Evolutionary conservation across 2,329 filamentous ascomycete genomes (phyloP), one percentile per base, ranked within the genome.

Genomic region (Leptographium wingfieldii): DNA sequence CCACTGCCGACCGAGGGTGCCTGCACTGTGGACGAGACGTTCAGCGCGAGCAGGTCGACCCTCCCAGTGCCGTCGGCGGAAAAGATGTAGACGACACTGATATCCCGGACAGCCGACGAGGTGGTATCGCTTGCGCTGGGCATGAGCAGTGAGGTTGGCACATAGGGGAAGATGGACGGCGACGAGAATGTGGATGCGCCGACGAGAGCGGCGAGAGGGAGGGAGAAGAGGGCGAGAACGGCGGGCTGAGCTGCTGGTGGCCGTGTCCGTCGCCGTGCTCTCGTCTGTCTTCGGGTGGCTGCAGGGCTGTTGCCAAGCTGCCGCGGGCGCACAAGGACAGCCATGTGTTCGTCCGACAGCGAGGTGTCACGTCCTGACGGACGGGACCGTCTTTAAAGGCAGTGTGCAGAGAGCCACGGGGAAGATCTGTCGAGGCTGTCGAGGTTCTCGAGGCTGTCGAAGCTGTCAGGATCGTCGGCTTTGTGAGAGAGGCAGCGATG

Each of bases 81-180:
- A 66, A 96, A 84, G 64, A 92, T 78, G 71, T 94, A 95, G 61
- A 84, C 84, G 38, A 82, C 69, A 22, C 82, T 56, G 67, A 48
- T 48, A 10, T 56, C 14, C 19, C 7, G 14, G 22, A 38, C 19
- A 25, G 35, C 14, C 16, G 53, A 55, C 33, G 38, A 25, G 31
- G 48, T 12, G 56, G 46, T 62, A 58, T 74, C 71, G 62, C 80
- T 76, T 58, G 76, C 70, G 60, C 72, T 68, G 7, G 80, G 76
- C 54, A 84, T 77, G 61, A 92, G 80, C 58, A 95, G 79, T 35
- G 81, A 83, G 0, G 90, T 90, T 3, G 90, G 87, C 59, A 85
- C 84, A 74, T 95, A 95, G 31, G 90, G 90, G 58, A 90, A 78
- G 56, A 70, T 71, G 66, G 77, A 74, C 57, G 77, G 75, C 7